Evolutionary conservation across 2,329 filamentous ascomycete species (phyloP).

Genomic region (Xylariaceae sp.): DNA sequence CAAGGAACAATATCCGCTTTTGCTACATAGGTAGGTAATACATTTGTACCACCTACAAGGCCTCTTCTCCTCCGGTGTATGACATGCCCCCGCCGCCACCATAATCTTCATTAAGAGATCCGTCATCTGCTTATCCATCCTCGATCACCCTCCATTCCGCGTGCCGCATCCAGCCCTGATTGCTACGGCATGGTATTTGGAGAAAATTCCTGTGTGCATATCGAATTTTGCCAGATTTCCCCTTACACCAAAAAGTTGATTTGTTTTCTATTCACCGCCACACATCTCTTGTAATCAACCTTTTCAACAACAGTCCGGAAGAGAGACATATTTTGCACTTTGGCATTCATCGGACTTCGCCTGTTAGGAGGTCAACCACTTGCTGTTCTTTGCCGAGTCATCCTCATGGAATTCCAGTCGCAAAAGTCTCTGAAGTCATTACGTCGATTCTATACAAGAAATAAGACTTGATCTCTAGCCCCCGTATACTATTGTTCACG

Average conservation of each 20-base stretch:
- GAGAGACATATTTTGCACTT: neutral
- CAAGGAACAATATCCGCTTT: too few relatives aligned
- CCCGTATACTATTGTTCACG: neutral
- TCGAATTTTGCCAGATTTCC: conserved; percentile 17
- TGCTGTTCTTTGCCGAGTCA: conserved; percentile 19
- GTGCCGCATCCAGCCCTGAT: conserved; percentile 14
- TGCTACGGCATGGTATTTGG: conserved; percentile 24
- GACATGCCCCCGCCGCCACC: too few relatives aligned
- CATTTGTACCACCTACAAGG: too few relatives aligned
- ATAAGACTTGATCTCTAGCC: conserved; percentile 36
- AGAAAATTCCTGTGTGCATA: conserved; percentile 27
- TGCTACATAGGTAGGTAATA: too few relatives aligned
- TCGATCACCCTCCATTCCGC: neutral
- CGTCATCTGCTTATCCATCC: too few relatives aligned
- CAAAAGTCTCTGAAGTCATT: conserved; percentile 29
- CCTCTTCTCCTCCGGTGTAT: too few relatives aligned
- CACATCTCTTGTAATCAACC: conserved; percentile 1
- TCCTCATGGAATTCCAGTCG: conserved; percentile 42
- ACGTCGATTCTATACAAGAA: conserved; percentile 36
- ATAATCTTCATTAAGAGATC: too few relatives aligned
- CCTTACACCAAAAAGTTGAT: conserved; percentile 12
- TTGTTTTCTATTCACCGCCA: conserved; percentile 8
- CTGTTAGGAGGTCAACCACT: neutral
- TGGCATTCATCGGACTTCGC: neutral
- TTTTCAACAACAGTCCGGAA: neutral